These are phyloP conservation scores for Kondoa malvinella DNA, from an alignment of 768 basidiomycete genomes.

Conservation along the genomic window DNA sequence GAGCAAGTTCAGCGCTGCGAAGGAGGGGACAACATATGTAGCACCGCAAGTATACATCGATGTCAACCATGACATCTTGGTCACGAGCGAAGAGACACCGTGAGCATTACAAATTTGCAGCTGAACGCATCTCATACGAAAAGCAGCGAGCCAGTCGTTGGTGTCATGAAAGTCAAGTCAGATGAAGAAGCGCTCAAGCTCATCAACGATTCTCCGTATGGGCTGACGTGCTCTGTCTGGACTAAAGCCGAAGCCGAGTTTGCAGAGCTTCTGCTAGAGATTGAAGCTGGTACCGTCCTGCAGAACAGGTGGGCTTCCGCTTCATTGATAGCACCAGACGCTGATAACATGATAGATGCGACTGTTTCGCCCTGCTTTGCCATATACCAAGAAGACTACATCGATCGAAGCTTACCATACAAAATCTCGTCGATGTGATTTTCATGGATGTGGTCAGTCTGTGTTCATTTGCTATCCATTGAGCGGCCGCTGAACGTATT, in stretches of 20 bases:
- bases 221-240: slow-evolving; percentile 89
- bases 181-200: slow-evolving; percentile 75
- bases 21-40: slow-evolving; percentile 62
- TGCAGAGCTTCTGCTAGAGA: slow-evolving; percentile 45
- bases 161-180: slow-evolving; percentile 72
- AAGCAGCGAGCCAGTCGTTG: slow-evolving; percentile 63
- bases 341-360: too few species aligned
- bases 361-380: too few species aligned
- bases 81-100: slow-evolving; percentile 55
- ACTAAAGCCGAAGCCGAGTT: slow-evolving; percentile 57
- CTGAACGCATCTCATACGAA: neutral
- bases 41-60: slow-evolving; percentile 78
- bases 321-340: too few species aligned
- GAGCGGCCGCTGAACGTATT: too few species aligned
- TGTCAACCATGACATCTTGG: slow-evolving; percentile 77
- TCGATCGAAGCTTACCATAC: too few species aligned
- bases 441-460: too few species aligned
- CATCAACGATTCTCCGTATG: slow-evolving; percentile 95
- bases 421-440: too few species aligned
- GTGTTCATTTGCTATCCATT: too few species aligned
- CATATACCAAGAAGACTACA: too few species aligned
- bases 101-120: slow-evolving; percentile 27
- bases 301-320: slow-evolving; percentile 84
- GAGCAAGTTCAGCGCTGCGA: slow-evolving; percentile 46
- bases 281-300: slow-evolving; percentile 85